Evolutionary conservation across 192 early-diverging fungal genomes (phyloP).

Genomic region (Backusella tarrabulga): DNA sequence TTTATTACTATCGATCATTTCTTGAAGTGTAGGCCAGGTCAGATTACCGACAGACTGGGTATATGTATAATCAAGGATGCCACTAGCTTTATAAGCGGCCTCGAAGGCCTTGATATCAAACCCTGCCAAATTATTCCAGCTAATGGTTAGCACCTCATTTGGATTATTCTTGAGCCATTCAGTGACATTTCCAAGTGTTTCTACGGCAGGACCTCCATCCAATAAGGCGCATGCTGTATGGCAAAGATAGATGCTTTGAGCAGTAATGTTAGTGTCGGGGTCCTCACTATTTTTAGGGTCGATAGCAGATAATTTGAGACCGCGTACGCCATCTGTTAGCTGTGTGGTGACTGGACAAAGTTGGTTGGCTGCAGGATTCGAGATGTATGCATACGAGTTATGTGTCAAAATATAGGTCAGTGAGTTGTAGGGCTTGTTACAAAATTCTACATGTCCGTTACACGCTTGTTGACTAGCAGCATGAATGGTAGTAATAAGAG

Average conservation of each 20-base stretch:
- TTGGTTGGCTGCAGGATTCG: slow-evolving; percentile 66
- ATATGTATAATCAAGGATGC: slow-evolving; percentile 51
- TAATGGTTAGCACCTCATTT: slow-evolving; percentile 76
- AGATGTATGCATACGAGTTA: slow-evolving; percentile 63
- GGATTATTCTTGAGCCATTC: slow-evolving; percentile 63
- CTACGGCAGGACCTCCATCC: slow-evolving; percentile 55
- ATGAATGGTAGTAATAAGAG: neutral
- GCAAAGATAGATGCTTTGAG: slow-evolving; percentile 56
- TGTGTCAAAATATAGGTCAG: slow-evolving; percentile 74
- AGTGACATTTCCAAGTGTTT: slow-evolving; percentile 54
- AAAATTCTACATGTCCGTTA: slow-evolving; percentile 69
- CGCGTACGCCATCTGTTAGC: slow-evolving; percentile 70
- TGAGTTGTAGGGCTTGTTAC: slow-evolving; percentile 57
- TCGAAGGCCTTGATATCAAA: slow-evolving; percentile 50
- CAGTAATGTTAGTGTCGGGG: slow-evolving; percentile 12
- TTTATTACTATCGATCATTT: slow-evolving; percentile 64
- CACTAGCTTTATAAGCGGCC: slow-evolving; percentile 47
- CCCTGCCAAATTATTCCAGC: slow-evolving; percentile 62
- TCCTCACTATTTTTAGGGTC: slow-evolving; percentile 9
- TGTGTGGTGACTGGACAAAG: slow-evolving; percentile 59
- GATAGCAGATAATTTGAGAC: slow-evolving; percentile 66
- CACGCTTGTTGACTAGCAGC: slow-evolving; percentile 40
- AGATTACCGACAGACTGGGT: slow-evolving; percentile 39
- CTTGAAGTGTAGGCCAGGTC: slow-evolving; percentile 66
- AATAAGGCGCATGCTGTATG: slow-evolving; percentile 61